phyloP scores from a whole-genome alignment of 2,329 filamentous ascomycete genomes.

The Colletotrichum spinosum region DNA sequence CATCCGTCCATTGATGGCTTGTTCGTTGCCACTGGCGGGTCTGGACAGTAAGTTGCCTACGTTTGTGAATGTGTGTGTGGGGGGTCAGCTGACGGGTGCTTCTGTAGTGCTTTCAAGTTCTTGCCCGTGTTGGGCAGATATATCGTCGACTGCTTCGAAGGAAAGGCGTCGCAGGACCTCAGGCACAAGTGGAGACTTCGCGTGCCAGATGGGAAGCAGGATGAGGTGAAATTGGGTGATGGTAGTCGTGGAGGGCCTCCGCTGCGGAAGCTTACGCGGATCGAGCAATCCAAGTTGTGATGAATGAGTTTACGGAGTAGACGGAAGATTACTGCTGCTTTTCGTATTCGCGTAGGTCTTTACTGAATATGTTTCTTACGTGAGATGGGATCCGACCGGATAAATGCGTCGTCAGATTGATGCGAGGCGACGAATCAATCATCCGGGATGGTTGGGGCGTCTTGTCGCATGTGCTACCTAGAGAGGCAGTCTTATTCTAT shows the following conservation, averaged over 20 bases:
- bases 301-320: not conserved
- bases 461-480: too few relatives aligned
- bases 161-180: constrained; percentile 43
- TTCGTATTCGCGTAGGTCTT: too few relatives aligned
- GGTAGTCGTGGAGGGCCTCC: constrained; percentile 47
- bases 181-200: constrained; percentile 46
- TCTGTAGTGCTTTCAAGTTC: constrained; percentile 43
- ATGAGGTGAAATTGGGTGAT: constrained; percentile 41
- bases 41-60: constrained; percentile 50
- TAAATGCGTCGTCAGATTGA: too few relatives aligned
- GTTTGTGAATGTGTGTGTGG: not conserved
- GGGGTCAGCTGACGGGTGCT: not conserved
- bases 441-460: too few relatives aligned
- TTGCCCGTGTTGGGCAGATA: constrained; percentile 42
- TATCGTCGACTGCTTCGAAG: constrained; percentile 48
- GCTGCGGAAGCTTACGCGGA: constrained; percentile 40
- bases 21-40: constrained; percentile 61
- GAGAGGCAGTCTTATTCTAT: too few relatives aligned
- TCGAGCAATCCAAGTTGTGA: constrained; percentile 45
- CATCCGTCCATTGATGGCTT: constrained; percentile 61
- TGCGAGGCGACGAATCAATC: too few relatives aligned
- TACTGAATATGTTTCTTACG: too few relatives aligned
- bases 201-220: constrained; percentile 8
- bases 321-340: too few relatives aligned
- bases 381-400: too few relatives aligned